These are phyloP conservation scores for Aspergillus sp. DNA, from an alignment of 2,329 filamentous ascomycete genomes.

Conservation along the genomic window DNA sequence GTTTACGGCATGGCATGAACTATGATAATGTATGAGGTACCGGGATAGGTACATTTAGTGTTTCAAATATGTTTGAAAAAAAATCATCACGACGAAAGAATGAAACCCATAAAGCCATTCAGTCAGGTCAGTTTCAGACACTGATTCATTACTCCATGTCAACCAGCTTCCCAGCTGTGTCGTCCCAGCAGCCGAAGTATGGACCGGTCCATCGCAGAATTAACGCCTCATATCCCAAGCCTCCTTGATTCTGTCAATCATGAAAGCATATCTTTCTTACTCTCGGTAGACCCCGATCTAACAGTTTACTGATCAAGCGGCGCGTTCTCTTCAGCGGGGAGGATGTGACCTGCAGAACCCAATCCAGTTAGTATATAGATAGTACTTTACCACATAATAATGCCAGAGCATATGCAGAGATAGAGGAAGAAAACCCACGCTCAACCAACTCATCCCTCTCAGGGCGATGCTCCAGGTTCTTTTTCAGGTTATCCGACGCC, in stretches of 20 bases:
- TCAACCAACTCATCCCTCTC: constrained; percentile 76
- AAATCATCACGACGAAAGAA: neutral
- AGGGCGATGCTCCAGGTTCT: constrained; percentile 62
- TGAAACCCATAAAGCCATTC: neutral
- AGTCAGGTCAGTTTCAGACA: neutral
- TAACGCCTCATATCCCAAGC: neutral
- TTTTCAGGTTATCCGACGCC: constrained; percentile 63
- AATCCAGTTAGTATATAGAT: neutral
- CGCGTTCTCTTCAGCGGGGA: constrained; percentile 4
- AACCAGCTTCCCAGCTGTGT: neutral
- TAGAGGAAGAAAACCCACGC: constrained; percentile 53
- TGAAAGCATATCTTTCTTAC: neutral
- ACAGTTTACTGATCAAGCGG: neutral
- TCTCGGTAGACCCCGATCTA: neutral
- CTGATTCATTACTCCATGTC: neutral
- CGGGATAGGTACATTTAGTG: neutral
- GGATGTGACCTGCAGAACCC: constrained; percentile 68
- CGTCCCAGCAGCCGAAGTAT: neutral
- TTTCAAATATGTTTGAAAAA: neutral
- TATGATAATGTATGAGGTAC: neutral
- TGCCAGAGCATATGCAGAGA: neutral
- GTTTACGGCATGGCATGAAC: neutral
- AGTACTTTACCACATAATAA: neutral
- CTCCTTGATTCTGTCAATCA: neutral
- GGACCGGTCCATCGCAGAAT: neutral